Evolutionary conservation across 345 rosid genomes (phyloP), one percentile per base, ranked within the genome.

Genomic region (Lagerstroemia speciosa): DNA sequence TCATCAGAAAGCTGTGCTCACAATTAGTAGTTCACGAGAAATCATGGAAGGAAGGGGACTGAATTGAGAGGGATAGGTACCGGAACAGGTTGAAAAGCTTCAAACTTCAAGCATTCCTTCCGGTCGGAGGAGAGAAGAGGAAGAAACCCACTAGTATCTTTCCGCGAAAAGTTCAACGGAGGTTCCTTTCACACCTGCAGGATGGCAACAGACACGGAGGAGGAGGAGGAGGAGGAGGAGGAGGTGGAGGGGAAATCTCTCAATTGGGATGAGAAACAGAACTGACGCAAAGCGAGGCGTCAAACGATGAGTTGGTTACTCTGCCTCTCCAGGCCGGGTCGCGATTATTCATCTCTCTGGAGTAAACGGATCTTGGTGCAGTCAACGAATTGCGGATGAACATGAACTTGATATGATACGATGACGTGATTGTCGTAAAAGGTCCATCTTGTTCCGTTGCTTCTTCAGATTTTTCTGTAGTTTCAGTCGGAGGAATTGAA

Each of bases 31-130:
- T n/a, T 24, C 29, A 53, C 60, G 29, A 67, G 61, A 67, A 67
- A 48, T 31, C 30, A 19, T 17, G 19, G 31, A 36, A 48, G 26
- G 17, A 15, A 12, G 34, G 16, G 60, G 9, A 30, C 15, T 48
- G 17, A 27, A 30, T 26, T 12, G 10, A 12, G 61, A 67, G 16
- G 38, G 41, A 50, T 40, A 46, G 31, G 22, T 30, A 67, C 69
- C 69, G 17, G 69, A 53, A 31, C 27, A 15, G 10, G 52, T 67
- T 31, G 55, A 67, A 62, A 62, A 67, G 69, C 41, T 9, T 22
- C 69, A 30, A 17, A 67, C 43, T 67, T 67, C 22, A 57, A 34
- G 27, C 43, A 37, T 32, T 38, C 61, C 24, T 31, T 55, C 57
- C 20, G 57, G 8, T 50, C 26, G 1, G 57, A 50, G 3, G 50